Evolutionary conservation across 257 asterid species (phyloP), one percentile per base, ranked within the genome.

Genomic region (Voacanga thouarsii): DNA sequence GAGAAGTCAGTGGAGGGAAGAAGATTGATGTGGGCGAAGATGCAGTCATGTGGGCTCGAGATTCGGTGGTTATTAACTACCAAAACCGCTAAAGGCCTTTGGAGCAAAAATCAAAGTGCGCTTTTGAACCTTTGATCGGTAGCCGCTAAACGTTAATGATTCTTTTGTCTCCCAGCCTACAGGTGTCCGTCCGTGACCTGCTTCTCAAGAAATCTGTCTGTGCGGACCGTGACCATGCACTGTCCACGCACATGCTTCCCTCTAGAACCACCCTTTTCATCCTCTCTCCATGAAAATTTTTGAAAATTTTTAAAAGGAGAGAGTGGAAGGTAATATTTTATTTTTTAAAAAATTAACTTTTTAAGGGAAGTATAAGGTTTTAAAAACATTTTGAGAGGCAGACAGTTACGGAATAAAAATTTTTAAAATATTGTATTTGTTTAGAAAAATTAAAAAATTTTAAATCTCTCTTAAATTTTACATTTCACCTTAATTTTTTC

Each of bases 21-120:
- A 55, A 49, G 45, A 71, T 55, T 0, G 11, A 12, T 24, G 65
- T 24, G 67, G 80, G 73, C 1, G 68, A 68, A 68, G 75, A 37
- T 72, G 65, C 30, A 24, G 55, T 50, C 82, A 79, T 79, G 82
- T 79, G 82, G 82, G 74, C 77, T 15, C 78, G 45, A 50, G 82
- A 63, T 79, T 79, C 74, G 82, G 78, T 63, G 74, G 78, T 72
- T 79, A 72, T 49, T 79, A 72, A 79, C 82, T 79, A 79, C 82
- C 82, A 63, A 79, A 79, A 72, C 78, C 69, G 78, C 78, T 61
- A 71, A 78, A 57, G 47, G 33, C n/a, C 44, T 64, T 61, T 45
- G 16, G 19, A 2, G 19, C 7, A 43, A 18, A 33, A 43, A 43
- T 60, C 71, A 75, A 60, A 59, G 71, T 59, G 71, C 71, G 47